Conservation (phyloP, 2,329 filamentous ascomycete species). For the Alternaria ethzedia region DNA sequence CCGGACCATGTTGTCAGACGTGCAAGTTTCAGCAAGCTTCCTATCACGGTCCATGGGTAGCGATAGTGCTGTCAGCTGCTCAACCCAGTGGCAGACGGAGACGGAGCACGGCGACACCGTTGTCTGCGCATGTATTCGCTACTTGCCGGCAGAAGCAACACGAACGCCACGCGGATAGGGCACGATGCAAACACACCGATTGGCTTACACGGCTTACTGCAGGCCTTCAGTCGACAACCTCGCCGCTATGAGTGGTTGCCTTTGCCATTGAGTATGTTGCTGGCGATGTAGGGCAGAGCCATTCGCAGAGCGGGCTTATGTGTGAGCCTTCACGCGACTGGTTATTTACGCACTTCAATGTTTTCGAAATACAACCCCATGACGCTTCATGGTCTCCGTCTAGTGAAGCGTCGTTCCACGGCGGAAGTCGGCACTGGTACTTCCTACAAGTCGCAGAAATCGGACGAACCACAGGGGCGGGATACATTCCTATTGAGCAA, state of each 20-base stretch:
- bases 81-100: background rate
- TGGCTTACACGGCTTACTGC: background rate
- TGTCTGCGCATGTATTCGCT: background rate
- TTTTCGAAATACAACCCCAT: background rate
- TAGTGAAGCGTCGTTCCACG: background rate
- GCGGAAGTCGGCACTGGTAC: background rate
- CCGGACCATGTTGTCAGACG: background rate
- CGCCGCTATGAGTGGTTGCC: background rate
- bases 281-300: background rate
- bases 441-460: background rate
- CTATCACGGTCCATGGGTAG: background rate
- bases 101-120: background rate
- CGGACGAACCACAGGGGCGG: background rate
- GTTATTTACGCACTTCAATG: rapidly evolving
- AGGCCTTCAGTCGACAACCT: background rate
- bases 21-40: background rate
- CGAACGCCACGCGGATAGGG: background rate
- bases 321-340: background rate
- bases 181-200: background rate
- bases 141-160: background rate
- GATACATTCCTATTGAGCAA: background rate
- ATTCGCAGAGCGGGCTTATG: background rate
- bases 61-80: background rate
- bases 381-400: background rate
- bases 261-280: background rate